Conservation (phyloP, 1,139 yeast genomes). For the Debaryomyces singareniensis region DNA sequence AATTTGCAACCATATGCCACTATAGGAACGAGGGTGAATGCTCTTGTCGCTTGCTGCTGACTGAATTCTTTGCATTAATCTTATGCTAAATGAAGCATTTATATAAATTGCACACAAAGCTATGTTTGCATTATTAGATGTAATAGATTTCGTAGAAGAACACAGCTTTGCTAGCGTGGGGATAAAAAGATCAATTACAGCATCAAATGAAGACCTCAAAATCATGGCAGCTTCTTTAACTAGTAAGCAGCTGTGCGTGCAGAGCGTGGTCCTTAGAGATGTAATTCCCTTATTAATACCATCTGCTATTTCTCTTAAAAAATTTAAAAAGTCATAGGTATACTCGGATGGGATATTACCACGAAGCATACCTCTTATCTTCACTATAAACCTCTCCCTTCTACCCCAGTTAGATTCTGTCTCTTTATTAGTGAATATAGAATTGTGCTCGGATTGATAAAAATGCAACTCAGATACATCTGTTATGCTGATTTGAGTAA, state of each 20-base stretch:
- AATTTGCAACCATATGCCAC: slow-evolving; percentile 68
- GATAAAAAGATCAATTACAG: slow-evolving; percentile 55
- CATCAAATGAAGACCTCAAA: slow-evolving; percentile 47
- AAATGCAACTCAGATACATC: slow-evolving; percentile 13
- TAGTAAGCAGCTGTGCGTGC: slow-evolving; percentile 69
- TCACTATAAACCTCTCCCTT: slow-evolving; percentile 59
- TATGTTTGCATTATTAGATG: slow-evolving; percentile 69
- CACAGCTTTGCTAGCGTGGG: slow-evolving; percentile 57
- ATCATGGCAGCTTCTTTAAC: slow-evolving; percentile 65
- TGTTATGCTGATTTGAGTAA: slow-evolving; percentile 13
- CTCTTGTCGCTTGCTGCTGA: slow-evolving; percentile 61
- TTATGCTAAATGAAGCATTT: slow-evolving; percentile 48
- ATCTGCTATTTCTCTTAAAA: slow-evolving; percentile 44
- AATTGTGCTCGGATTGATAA: slow-evolving; percentile 13
- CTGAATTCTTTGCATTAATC: slow-evolving; percentile 47
- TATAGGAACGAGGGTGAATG: slow-evolving; percentile 60
- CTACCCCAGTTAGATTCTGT: slow-evolving; percentile 82
- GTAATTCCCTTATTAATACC: slow-evolving; percentile 61
- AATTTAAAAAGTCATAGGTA: slow-evolving; percentile 36
- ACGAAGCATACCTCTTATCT: slow-evolving; percentile 53
- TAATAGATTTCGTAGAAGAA: slow-evolving; percentile 71
- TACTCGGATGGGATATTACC: slow-evolving; percentile 43
- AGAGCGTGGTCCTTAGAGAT: slow-evolving; percentile 80
- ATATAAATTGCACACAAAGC: slow-evolving; percentile 58
- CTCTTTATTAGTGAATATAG: slow-evolving; percentile 67